These are phyloP conservation scores for Hypericum perforatum DNA, from an alignment of 345 rosid species.

Conservation along the genomic window DNA sequence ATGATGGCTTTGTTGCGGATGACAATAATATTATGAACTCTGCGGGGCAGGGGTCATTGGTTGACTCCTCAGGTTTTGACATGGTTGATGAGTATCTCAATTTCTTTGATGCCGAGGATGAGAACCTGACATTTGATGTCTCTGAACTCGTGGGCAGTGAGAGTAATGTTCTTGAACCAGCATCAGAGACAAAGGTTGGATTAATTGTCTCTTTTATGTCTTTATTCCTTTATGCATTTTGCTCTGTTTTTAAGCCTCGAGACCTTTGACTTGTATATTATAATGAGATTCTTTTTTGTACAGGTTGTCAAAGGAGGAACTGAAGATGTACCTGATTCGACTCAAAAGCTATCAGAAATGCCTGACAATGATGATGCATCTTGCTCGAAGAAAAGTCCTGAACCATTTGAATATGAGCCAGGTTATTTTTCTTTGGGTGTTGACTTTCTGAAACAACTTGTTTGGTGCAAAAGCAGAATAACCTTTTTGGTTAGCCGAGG, in stretches of 20 bases:
- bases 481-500: too few species aligned
- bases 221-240: neutral
- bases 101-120: conserved; percentile 54
- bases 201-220: neutral
- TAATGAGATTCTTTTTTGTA: conserved; percentile 5
- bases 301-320: conserved; percentile 38
- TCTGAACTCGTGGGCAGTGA: conserved; percentile 34
- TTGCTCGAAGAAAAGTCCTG: conserved; percentile 43
- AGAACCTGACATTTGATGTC: conserved; percentile 42
- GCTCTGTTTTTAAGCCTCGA: neutral
- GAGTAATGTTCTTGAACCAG: conserved; percentile 14
- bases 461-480: neutral
- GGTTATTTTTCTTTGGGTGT: conserved; percentile 31
- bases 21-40: conserved; percentile 55
- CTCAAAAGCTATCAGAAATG: conserved; percentile 27
- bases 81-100: conserved; percentile 55
- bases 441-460: too few species aligned
- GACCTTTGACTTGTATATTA: neutral
- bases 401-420: conserved; percentile 29
- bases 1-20: conserved; percentile 49
- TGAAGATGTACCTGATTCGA: conserved; percentile 25
- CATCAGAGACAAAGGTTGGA: neutral
- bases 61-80: conserved; percentile 29
- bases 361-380: conserved; percentile 34
- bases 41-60: conserved; percentile 26